These are phyloP conservation scores for Crepidotus variabilis DNA, from an alignment of 768 basidiomycete genomes.

Conservation along the genomic window DNA sequence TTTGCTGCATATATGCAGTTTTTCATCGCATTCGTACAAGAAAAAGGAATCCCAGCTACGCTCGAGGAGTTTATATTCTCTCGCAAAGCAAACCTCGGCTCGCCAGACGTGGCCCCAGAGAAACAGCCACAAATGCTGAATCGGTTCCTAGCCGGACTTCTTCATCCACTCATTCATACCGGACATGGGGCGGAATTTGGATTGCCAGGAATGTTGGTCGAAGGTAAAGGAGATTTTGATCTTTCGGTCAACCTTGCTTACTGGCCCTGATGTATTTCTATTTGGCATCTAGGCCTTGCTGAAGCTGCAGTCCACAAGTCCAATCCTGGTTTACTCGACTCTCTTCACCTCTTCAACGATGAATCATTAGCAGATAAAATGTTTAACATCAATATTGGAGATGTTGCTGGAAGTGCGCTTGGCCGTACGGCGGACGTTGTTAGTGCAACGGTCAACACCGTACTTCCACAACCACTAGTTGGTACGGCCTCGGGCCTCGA, in stretches of 20 bases:
- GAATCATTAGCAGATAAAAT: not conserved
- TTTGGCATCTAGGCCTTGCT: slow-evolving; percentile 44
- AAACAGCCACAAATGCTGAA: slow-evolving; percentile 53
- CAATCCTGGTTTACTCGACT: slow-evolving; percentile 18
- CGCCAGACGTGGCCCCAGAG: slow-evolving; percentile 15
- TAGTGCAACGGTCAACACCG: not conserved
- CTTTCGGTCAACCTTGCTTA: no score
- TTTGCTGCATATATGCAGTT: slow-evolving; percentile 57
- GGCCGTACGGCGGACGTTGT: not conserved
- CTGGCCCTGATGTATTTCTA: no score
- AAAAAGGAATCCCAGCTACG: slow-evolving; percentile 37
- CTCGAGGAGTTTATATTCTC: slow-evolving; percentile 68
- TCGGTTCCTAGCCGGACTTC: slow-evolving; percentile 49
- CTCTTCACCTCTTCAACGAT: slow-evolving; percentile 21
- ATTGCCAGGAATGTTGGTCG: slow-evolving; percentile 53
- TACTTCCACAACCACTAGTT: not conserved
- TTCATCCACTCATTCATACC: slow-evolving; percentile 64
- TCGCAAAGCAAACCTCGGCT: slow-evolving; percentile 39
- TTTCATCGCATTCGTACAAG: slow-evolving; percentile 40
- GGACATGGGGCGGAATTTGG: slow-evolving; percentile 64
- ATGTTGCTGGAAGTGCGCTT: not conserved
- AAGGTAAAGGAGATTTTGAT: slow-evolving; percentile 37
- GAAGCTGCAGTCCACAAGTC: slow-evolving; percentile 46
- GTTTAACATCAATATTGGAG: not conserved
- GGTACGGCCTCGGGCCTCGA: not conserved